A percentile compares a stretch with the other conserved stretches of the same genome.
These are phyloP conservation scores for Lentinula edodes DNA, from an alignment of 768 basidiomycete species.

Conservation along the genomic window DNA sequence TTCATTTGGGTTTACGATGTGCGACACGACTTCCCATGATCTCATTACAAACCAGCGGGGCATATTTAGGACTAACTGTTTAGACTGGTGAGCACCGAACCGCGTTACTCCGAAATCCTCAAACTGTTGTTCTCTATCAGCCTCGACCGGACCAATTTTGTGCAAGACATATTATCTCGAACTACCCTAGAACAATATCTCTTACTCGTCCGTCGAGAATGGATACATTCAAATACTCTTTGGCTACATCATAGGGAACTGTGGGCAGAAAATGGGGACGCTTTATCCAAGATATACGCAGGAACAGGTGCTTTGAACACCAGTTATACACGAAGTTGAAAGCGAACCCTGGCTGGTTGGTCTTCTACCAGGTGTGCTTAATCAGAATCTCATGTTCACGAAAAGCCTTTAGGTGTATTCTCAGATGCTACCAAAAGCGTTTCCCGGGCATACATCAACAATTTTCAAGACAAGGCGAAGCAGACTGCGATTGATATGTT, in stretches of 20 bases:
- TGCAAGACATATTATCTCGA: conserved; percentile 90
- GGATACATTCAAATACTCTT: conserved; percentile 59
- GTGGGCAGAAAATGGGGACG: conserved; percentile 97
- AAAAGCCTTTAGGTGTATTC: conserved; percentile 55
- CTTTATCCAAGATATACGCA: conserved; percentile 89
- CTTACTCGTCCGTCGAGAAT: conserved; percentile 68
- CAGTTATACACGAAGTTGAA: conserved; percentile 91
- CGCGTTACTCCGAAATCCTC: background rate
- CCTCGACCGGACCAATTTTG: conserved; percentile 94
- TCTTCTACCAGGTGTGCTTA: background rate
- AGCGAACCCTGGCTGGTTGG: conserved; percentile 83
- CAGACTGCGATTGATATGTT: conserved; percentile 95
- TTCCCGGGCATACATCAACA: conserved; percentile 94
- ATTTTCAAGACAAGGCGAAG: conserved; percentile 94
- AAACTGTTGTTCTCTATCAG: conserved; percentile 32
- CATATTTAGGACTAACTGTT: conserved; percentile 89
- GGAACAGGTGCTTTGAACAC: conserved; percentile 94
- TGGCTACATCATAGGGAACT: conserved; percentile 90
- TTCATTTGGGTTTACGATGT: conserved; percentile 81
- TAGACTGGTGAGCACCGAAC: conserved; percentile 70
- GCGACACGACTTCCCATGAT: conserved; percentile 58
- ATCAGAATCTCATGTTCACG: conserved; percentile 5
- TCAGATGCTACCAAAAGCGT: conserved; percentile 97
- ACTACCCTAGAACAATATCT: conserved; percentile 81
- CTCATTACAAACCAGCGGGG: conserved; percentile 87